A percentile compares a stretch with the other conserved stretches of the same genome.
phyloP scores from a whole-genome alignment of 2,329 filamentous ascomycete species.

The Bisporella sp. region DNA sequence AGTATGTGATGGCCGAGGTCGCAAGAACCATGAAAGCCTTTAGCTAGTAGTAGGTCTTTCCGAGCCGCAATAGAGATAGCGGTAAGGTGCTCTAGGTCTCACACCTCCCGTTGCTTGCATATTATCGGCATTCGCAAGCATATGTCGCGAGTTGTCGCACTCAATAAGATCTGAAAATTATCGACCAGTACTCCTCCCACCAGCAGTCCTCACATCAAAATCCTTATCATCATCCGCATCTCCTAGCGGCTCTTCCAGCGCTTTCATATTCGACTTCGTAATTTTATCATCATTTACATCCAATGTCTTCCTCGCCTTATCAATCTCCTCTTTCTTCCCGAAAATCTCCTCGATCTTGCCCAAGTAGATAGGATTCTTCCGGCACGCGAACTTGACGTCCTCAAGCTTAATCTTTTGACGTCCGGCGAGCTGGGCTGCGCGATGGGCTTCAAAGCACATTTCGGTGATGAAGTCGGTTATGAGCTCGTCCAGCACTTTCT shows the following conservation, averaged over 20 bases:
- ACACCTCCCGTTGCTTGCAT: no score
- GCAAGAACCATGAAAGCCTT: no score
- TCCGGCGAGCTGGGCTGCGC: slow-evolving; percentile 76
- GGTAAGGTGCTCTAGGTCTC: no score
- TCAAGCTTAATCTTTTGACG: slow-evolving; percentile 97
- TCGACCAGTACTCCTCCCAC: slow-evolving; percentile 14
- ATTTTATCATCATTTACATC: slow-evolving; percentile 60
- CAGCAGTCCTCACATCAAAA: slow-evolving; percentile 20
- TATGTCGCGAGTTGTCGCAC: no score
- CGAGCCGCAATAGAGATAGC: no score
- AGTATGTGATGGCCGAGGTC: no score
- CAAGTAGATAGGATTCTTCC: slow-evolving; percentile 76
- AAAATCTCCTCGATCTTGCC: slow-evolving; percentile 86
- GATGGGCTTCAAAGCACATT: slow-evolving; percentile 82
- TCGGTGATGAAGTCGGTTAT: slow-evolving; percentile 95
- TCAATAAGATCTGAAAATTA: not conserved
- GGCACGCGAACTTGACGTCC: slow-evolving; percentile 91
- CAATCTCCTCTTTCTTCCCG: slow-evolving; percentile 81
- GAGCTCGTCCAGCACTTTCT: slow-evolving; percentile 87
- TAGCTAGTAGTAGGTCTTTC: no score
- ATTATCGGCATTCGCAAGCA: no score
- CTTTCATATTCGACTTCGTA: slow-evolving; percentile 41
- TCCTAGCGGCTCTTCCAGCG: slow-evolving; percentile 40
- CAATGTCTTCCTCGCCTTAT: slow-evolving; percentile 71
- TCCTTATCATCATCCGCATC: slow-evolving; percentile 46